A percentile compares a stretch with the other conserved stretches of the same genome.
phyloP scores from a whole-genome alignment of 2,329 filamentous ascomycete species.

The Remersonia thermophila region DNA sequence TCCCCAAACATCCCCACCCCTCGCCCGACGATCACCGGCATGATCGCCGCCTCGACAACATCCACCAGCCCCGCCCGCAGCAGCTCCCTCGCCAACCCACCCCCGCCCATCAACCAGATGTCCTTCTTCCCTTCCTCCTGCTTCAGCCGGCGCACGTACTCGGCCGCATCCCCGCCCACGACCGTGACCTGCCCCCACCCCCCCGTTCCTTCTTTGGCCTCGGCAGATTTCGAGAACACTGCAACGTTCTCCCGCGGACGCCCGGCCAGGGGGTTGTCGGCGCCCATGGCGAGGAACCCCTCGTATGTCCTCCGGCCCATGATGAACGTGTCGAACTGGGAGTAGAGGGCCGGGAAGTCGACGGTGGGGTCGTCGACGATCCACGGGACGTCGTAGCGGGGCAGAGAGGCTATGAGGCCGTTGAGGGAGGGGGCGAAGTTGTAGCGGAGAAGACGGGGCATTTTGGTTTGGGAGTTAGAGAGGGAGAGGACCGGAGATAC shows the following conservation, averaged over 20 bases:
- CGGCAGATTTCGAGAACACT: constrained; percentile 16
- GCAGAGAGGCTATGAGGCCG: constrained; percentile 23
- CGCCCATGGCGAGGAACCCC: constrained; percentile 11
- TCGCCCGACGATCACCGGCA: constrained; percentile 17
- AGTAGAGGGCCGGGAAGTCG: constrained; percentile 22
- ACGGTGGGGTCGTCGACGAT: constrained; percentile 21
- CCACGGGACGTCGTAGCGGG: constrained; percentile 23
- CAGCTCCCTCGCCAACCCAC: constrained; percentile 19
- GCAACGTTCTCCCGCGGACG: constrained; percentile 17
- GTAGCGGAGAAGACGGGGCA: constrained; percentile 18
- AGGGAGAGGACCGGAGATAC: not conserved
- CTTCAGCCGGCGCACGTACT: constrained; percentile 16
- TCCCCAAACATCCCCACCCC: constrained; percentile 18
- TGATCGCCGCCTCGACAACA: constrained; percentile 20
- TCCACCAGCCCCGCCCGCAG: constrained; percentile 22
- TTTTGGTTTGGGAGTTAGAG: not conserved
- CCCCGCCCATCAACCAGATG: constrained; percentile 28
- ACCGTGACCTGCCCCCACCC: constrained; percentile 16
- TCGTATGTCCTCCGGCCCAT: constrained; percentile 28
- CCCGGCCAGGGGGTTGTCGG: constrained; percentile 15
- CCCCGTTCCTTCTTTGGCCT: constrained; percentile 11
- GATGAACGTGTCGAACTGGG: constrained; percentile 22
- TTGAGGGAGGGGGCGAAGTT: constrained; percentile 25
- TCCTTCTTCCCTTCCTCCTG: constrained; percentile 14
- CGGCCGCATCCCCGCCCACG: constrained; percentile 12